These are phyloP conservation scores for Colletotrichum sp. DNA, from an alignment of 2,329 filamentous ascomycete species.

Conservation along the genomic window DNA sequence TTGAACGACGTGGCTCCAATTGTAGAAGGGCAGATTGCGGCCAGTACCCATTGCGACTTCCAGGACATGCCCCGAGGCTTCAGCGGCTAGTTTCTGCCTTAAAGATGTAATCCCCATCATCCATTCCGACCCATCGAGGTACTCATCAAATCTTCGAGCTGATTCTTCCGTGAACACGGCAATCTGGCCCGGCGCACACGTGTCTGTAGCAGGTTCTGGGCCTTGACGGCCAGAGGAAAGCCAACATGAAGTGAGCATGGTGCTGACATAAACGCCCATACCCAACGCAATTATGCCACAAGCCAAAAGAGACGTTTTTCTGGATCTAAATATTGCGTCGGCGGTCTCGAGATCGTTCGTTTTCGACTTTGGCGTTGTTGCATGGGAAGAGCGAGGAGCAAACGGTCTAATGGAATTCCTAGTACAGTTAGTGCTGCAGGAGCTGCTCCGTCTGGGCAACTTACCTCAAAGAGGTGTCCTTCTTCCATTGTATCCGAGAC, in stretches of 20 bases:
- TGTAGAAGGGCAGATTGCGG: conserved; percentile 64
- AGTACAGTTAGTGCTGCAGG: neutral
- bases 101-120: conserved; percentile 60
- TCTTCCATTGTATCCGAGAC: neutral
- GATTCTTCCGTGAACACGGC: conserved; percentile 49
- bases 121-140: conserved; percentile 62
- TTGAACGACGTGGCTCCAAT: conserved; percentile 44
- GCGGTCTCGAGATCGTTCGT: conserved; percentile 6
- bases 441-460: neutral
- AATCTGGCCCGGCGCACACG: conserved; percentile 53
- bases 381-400: neutral
- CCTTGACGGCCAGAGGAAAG: neutral
- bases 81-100: conserved; percentile 51
- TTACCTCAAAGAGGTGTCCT: neutral
- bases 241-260: conserved; percentile 10
- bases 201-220: conserved; percentile 33
- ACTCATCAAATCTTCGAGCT: conserved; percentile 62
- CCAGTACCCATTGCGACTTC: conserved; percentile 70
- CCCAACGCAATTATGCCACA: conserved; percentile 16
- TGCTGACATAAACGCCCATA: conserved; percentile 13
- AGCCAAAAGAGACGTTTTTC: conserved; percentile 13
- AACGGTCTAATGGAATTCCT: neutral
- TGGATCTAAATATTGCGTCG: conserved; percentile 15
- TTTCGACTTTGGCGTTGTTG: neutral
- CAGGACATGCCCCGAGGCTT: conserved; percentile 61